Percentiles rank a stretch among this genome's conserved stretches.
Conservation (phyloP, 257 asterid genomes). For the Cynanchum wilfordii region DNA sequence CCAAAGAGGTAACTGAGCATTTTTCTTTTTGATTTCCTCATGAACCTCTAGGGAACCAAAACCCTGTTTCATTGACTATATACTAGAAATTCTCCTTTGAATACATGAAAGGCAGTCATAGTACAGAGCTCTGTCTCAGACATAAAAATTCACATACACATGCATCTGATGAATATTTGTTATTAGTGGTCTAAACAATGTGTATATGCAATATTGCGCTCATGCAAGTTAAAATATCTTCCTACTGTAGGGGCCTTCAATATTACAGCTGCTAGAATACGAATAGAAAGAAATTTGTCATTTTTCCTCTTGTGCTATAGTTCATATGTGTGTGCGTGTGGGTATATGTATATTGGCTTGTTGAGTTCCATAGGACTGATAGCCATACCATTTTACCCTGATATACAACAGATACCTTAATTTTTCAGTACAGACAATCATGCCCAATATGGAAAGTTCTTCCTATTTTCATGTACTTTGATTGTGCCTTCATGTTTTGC, state of each 20-base stretch:
- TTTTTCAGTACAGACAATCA: neutral
- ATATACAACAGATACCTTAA: neutral
- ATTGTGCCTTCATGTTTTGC: neutral
- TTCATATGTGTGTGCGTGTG: neutral
- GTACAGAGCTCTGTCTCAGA: neutral
- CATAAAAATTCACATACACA: neutral
- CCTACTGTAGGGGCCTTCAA: neutral
- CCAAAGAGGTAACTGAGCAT: conserved; percentile 48
- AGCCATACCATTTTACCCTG: neutral
- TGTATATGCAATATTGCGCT: neutral
- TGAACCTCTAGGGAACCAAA: neutral
- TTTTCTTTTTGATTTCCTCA: neutral
- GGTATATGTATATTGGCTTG: too few relatives aligned
- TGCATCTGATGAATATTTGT: neutral
- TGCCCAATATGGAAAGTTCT: neutral
- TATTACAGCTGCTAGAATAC: neutral
- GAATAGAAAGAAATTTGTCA: neutral
- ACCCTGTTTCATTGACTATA: conserved; percentile 1
- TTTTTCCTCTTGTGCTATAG: neutral
- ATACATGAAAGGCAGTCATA: neutral
- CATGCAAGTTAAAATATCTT: neutral
- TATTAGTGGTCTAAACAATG: neutral
- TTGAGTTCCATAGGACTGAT: neutral
- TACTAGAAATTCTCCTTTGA: neutral
- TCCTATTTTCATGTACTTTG: neutral